phyloP scores from a whole-genome alignment of 140 eudicot species.

The Erigeron philadelphicus region DNA sequence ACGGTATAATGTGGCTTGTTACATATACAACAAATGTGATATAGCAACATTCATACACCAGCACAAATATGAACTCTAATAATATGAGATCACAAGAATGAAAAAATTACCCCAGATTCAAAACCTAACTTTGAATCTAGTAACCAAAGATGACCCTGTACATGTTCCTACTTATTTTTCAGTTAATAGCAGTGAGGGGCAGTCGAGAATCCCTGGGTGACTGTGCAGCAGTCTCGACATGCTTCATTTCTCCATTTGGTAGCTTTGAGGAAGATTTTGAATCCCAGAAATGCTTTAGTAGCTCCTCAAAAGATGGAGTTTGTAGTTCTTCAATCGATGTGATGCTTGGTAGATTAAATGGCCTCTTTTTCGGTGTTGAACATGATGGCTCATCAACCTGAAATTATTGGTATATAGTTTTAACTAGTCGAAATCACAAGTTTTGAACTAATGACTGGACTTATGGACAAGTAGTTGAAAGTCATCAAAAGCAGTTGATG shows the following conservation, averaged over 20 bases:
- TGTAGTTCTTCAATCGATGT: conserved; percentile 86
- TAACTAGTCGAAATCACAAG: not conserved
- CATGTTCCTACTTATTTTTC: conserved; percentile 8
- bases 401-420: not conserved
- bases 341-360: conserved; percentile 66
- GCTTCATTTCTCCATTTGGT: conserved; percentile 67
- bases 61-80: conserved; percentile 20
- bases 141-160: conserved; percentile 20
- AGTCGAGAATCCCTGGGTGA: conserved; percentile 52
- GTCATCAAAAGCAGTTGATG: too few relatives aligned
- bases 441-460: too few relatives aligned
- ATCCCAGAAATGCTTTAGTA: conserved; percentile 77
- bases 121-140: conserved; percentile 29
- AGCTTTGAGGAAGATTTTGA: conserved; percentile 62
- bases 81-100: conserved; percentile 15
- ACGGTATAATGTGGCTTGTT: conserved; percentile 1
- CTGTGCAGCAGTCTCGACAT: conserved; percentile 34
- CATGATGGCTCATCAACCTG: conserved; percentile 94
- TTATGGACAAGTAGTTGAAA: too few relatives aligned
- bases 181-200: conserved; percentile 73
- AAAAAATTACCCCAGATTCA: conserved; percentile 25
- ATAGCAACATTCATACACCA: conserved; percentile 12
- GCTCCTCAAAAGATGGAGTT: conserved; percentile 80
- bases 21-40: conserved; percentile 20
- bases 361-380: conserved; percentile 75